Base-by-base conservation (phyloP, 2,329 filamentous ascomycete genomes). In the Didymella segeticola region DNA sequence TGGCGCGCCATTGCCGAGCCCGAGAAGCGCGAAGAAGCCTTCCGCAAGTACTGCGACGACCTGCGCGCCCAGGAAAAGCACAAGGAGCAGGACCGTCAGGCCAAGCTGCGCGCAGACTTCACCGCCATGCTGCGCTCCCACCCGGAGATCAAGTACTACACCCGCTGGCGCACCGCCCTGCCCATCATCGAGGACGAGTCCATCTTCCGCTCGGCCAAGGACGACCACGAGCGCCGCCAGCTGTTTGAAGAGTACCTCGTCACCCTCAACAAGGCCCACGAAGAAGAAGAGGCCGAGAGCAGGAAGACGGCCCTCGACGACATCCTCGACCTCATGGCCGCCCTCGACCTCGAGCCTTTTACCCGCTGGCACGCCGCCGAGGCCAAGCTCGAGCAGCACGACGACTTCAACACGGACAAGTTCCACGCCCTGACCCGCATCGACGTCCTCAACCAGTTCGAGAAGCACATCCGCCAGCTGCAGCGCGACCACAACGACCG, bases 101-200 rank as follows among this genome's bases (percentile, higher is more conserved):
- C 90, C 66, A 98, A 97, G 80, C 83, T 98, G 70, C 90, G 92
- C 68, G 84, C 90, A 75, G 95, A 98, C 80, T 99, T 99, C 76
- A 89, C 89, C 64, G 93, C 88, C 49, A 99, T 99, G 95, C 84
- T 99, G 63, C 91, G 89, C 77, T 93, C 92, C 62, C 93, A 99
- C 75, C 92, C 93, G 57, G 95, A 99, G 76, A 98, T 99, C 76
- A 95, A 93, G 75, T 87, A 97, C 74, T 97, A 96, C 75, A 97
- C 93, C 34, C 89, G 92, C 57, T 99, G 95, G 95, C 96, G 92
- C 83, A 97, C 91, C 14, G 95, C 93, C 47, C 88, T 91, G 43
- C 91, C 92, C 9, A 96, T 97, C 61, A 91, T 99, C 58, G 91
- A 98, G 76, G 89, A 89, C 43, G 95, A 99, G 80, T 95, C 91